A percentile compares a stretch with the other conserved stretches of the same genome.
Conservation (phyloP, 2,329 filamentous ascomycete species). For the Aspergillus chevalieri region DNA sequence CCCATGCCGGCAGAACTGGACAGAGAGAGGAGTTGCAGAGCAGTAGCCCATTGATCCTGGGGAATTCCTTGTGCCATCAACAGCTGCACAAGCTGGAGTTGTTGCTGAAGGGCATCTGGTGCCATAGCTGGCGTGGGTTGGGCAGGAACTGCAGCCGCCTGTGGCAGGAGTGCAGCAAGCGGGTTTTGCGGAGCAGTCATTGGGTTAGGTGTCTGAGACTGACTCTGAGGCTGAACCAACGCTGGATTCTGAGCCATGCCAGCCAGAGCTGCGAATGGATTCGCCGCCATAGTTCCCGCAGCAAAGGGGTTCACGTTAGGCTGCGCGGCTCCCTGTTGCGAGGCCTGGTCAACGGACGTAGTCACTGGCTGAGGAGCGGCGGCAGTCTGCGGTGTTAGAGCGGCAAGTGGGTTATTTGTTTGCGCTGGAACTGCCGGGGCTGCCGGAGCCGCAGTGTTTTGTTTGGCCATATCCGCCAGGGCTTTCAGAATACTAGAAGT, state of each 20-base stretch:
- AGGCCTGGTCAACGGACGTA: conserved; percentile 41
- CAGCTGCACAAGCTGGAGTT: conserved; percentile 68
- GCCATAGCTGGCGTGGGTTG: conserved; percentile 23
- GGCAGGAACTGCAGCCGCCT: conserved; percentile 25
- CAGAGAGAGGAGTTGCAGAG: conserved; percentile 47
- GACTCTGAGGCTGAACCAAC: conserved; percentile 34
- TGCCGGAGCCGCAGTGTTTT: conserved; percentile 54
- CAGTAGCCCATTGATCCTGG: conserved; percentile 65
- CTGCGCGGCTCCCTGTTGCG: conserved; percentile 41
- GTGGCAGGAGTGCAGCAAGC: conserved; percentile 39
- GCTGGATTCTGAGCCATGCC: conserved; percentile 32
- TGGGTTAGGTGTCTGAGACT: conserved; percentile 37
- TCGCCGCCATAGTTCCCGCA: conserved; percentile 41
- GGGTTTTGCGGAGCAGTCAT: conserved; percentile 35
- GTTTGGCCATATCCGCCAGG: conserved; percentile 72
- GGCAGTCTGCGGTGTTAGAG: conserved; percentile 45
- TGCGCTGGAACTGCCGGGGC: conserved; percentile 31
- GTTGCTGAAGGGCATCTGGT: conserved; percentile 56
- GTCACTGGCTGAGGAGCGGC: conserved; percentile 32
- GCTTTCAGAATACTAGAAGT: conserved; percentile 67
- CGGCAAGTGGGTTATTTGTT: conserved; percentile 40
- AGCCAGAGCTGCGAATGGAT: conserved; percentile 42
- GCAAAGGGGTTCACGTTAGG: conserved; percentile 53
- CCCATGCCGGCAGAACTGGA: conserved; percentile 30
- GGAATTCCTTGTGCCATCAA: conserved; percentile 69